Percentiles rank a stretch among this genome's conserved stretches.
Evolutionary conservation across 2,329 filamentous ascomycete species (phyloP).

Genomic region (Pseudohalonectria lignicola): DNA sequence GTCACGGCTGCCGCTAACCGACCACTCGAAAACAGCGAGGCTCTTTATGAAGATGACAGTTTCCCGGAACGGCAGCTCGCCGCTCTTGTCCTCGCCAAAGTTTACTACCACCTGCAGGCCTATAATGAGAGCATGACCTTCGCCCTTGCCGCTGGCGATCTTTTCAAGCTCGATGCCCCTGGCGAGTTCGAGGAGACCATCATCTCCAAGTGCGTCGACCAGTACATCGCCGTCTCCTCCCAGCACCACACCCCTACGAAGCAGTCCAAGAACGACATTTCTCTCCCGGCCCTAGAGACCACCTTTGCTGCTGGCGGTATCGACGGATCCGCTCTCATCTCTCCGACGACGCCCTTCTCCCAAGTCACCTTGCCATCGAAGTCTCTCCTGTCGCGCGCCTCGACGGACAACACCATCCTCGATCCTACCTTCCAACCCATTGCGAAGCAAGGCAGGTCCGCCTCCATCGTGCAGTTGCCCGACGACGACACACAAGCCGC

Average conservation of each 20-base stretch:
- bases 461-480: conserved; percentile 53
- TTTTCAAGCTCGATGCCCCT: conserved; percentile 83
- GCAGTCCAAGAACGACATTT: conserved; percentile 26
- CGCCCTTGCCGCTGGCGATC: conserved; percentile 84
- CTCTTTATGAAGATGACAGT: conserved; percentile 89
- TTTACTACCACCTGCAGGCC: conserved; percentile 97
- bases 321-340: conserved; percentile 63
- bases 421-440: conserved; percentile 44
- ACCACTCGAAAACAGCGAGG: conserved; percentile 77
- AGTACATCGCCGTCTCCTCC: conserved; percentile 73
- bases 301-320: conserved; percentile 60
- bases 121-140: conserved; percentile 99
- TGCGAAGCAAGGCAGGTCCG: conserved; percentile 40
- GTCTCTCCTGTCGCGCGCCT: conserved; percentile 79
- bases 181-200: conserved; percentile 99
- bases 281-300: conserved; percentile 62
- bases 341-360: conserved; percentile 89
- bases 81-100: conserved; percentile 89
- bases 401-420: conserved; percentile 53
- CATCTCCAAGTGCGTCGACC: conserved; percentile 95
- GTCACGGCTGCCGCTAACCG: no score
- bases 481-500: conserved; percentile 66
- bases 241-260: conserved; percentile 36
- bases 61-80: conserved; percentile 93
- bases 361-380: conserved; percentile 89